Percentiles rank a stretch among this genome's conserved stretches.
Conservation (phyloP, 192 early-diverging fungal genomes). For the Spizellomyces sp. region DNA sequence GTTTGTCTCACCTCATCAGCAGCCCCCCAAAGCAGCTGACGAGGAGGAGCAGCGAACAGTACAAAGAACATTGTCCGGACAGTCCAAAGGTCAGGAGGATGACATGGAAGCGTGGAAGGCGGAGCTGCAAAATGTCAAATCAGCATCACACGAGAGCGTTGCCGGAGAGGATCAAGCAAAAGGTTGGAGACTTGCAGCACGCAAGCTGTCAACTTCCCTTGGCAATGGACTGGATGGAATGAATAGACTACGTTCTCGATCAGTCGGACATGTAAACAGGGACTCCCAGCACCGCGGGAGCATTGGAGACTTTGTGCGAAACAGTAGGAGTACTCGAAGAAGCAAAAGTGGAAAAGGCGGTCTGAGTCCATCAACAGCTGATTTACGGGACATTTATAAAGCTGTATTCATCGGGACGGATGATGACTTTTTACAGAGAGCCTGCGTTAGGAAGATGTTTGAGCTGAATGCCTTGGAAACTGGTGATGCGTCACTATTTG, state of each 20-base stretch:
- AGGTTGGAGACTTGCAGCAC: background rate
- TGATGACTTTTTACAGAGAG: constrained; percentile 30
- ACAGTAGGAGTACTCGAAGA: background rate
- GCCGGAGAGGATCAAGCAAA: background rate
- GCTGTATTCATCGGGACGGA: constrained; percentile 32
- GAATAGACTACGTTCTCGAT: background rate
- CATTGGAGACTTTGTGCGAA: no score
- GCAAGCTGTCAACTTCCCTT: background rate
- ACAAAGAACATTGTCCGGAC: background rate
- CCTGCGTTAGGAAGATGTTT: constrained; percentile 25
- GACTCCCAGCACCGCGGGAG: background rate
- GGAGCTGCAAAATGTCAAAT: background rate
- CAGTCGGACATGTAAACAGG: background rate
- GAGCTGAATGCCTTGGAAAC: constrained; percentile 11
- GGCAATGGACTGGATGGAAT: background rate
- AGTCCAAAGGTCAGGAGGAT: background rate
- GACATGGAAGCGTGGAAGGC: background rate
- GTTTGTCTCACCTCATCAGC: background rate
- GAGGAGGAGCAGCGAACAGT: background rate
- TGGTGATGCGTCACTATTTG: constrained; percentile 26
- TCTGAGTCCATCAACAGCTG: background rate
- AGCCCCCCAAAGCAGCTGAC: background rate
- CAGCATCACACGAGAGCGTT: background rate
- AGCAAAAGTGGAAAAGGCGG: constrained; percentile 8
- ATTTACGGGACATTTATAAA: constrained; percentile 11